phyloP scores from a whole-genome alignment of 169 alveolate species.

The Plasmodium inui region DNA sequence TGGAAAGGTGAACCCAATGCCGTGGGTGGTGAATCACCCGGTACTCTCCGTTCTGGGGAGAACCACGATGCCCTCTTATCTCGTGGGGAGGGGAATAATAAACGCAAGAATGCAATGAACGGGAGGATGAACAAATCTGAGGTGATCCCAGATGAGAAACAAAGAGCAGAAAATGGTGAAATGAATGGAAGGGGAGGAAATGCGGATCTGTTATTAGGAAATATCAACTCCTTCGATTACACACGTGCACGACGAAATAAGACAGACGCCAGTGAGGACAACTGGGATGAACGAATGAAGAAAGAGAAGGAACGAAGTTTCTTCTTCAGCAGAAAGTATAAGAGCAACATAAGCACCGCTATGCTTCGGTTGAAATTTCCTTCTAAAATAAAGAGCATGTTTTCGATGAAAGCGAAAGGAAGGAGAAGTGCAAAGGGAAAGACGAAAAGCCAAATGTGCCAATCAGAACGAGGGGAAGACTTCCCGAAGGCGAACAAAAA shows the following conservation, averaged over 20 bases:
- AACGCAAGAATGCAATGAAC: not conserved
- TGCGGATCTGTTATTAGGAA: not conserved
- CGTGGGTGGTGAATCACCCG: not conserved
- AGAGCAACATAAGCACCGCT: not conserved
- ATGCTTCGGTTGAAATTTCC: slow-evolving; percentile 13
- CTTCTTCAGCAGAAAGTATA: slow-evolving; percentile 6
- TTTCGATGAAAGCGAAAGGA: not conserved
- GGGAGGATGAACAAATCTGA: not conserved
- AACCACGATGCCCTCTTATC: not conserved
- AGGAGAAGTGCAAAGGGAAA: not conserved
- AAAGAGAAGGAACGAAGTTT: slow-evolving; percentile 5
- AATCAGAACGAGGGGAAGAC: not conserved
- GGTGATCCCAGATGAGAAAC: not conserved
- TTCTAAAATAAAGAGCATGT: slow-evolving; percentile 41
- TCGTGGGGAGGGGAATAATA: not conserved
- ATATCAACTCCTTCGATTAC: not conserved
- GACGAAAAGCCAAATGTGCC: not conserved
- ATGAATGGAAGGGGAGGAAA: not conserved
- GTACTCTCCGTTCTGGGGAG: not conserved
- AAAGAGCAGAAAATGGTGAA: not conserved
- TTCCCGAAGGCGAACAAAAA: not conserved
- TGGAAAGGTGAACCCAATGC: not conserved
- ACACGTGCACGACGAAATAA: not conserved
- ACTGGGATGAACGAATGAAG: not conserved
- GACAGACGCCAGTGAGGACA: not conserved